Conservation (phyloP, 768 basidiomycete genomes). For the Hortiboletus flavorubellus region DNA sequence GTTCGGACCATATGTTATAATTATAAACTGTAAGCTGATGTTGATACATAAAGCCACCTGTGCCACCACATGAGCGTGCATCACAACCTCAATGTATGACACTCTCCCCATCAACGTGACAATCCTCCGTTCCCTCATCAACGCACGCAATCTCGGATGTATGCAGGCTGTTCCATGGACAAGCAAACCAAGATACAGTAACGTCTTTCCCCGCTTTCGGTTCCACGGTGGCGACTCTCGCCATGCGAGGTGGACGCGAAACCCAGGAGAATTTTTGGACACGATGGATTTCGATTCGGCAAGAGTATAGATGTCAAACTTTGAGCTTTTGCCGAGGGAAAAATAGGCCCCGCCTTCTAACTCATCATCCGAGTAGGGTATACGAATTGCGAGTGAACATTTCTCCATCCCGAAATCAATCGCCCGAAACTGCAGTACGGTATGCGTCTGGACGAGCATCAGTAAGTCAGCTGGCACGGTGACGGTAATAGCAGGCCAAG, state of each 20-base stretch:
- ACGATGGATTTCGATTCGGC: not conserved
- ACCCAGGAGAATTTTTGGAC: not conserved
- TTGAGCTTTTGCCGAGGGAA: not conserved
- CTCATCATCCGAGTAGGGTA: not conserved
- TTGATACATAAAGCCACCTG: not conserved
- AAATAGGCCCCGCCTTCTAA: not conserved
- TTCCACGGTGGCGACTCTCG: not conserved
- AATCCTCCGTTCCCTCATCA: not conserved
- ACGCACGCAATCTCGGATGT: not conserved
- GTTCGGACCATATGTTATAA: not conserved
- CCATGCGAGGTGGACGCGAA: not conserved
- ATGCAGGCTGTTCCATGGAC: not conserved
- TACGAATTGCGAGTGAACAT: not conserved
- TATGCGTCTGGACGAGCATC: not conserved
- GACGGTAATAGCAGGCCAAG: not conserved
- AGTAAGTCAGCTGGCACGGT: no score
- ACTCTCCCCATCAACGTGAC: not conserved
- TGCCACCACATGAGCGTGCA: not conserved
- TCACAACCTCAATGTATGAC: not conserved
- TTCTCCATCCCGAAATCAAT: not conserved
- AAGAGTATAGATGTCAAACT: not conserved
- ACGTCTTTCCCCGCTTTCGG: not conserved
- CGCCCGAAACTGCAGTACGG: not conserved
- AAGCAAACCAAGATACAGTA: not conserved
- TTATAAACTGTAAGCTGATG: not conserved